Conservation (phyloP, 1,284 basidiomycete species). For the Leccinum fallax region DNA sequence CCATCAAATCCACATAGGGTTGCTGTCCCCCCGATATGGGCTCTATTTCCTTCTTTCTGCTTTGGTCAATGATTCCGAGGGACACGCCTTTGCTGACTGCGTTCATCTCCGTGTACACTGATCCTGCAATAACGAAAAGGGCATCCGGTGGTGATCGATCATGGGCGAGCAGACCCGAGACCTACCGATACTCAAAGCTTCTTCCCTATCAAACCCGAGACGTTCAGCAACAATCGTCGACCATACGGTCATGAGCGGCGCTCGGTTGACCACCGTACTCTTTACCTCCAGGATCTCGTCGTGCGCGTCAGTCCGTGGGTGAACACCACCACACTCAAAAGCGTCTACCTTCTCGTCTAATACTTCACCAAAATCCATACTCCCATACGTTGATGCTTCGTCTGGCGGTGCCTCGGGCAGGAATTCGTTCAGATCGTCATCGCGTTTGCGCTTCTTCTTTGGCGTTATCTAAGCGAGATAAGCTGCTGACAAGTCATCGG, state of each 20-base stretch:
- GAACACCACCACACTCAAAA: background rate
- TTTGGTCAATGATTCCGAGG: constrained; percentile 69
- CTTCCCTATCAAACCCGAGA: constrained; percentile 83
- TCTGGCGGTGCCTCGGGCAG: constrained; percentile 55
- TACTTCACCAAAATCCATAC: constrained; percentile 71
- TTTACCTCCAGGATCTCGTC: constrained; percentile 60
- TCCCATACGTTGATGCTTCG: constrained; percentile 51
- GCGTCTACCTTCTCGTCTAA: constrained; percentile 62
- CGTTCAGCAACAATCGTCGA: constrained; percentile 82
- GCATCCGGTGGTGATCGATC: constrained; percentile 10
- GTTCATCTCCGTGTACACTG: constrained; percentile 92
- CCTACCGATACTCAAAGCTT: constrained; percentile 87
- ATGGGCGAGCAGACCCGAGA: constrained; percentile 1
- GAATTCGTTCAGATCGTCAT: constrained; percentile 57
- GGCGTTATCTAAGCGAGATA: constrained; percentile 41
- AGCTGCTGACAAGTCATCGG: constrained; percentile 8
- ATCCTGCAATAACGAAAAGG: constrained; percentile 50
- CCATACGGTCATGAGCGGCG: constrained; percentile 95
- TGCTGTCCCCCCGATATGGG: constrained; percentile 68
- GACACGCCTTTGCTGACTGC: constrained; percentile 82
- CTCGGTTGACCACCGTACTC: constrained; percentile 80
- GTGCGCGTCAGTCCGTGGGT: constrained; percentile 3
- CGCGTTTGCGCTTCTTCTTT: constrained; percentile 56
- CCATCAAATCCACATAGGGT: constrained; percentile 92
- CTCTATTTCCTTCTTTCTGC: constrained; percentile 55